A percentile compares a stretch with the other conserved stretches of the same genome.
phyloP scores from a whole-genome alignment of 805 yeast genomes.

The Clavispora phyllophila region DNA sequence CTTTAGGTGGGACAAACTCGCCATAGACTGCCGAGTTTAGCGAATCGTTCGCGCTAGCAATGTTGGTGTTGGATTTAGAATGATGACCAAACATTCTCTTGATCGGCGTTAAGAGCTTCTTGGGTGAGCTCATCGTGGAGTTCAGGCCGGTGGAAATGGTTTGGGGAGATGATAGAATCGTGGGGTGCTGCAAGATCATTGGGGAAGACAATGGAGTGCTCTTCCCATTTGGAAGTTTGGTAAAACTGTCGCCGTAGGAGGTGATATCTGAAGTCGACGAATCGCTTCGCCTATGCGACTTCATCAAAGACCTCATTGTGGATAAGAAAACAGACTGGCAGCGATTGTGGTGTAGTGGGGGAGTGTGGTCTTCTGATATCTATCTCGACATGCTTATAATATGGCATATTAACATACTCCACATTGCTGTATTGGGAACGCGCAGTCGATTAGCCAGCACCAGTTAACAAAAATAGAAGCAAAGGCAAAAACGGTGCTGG shows the following conservation, averaged over 20 bases:
- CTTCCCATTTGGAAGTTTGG: neutral
- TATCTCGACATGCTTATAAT: neutral
- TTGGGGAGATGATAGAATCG: conserved; percentile 10
- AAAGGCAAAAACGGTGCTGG: no score
- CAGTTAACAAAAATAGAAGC: no score
- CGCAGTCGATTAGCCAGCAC: neutral
- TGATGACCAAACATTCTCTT: conserved; percentile 25
- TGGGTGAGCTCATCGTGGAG: conserved; percentile 24
- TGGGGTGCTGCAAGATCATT: conserved; percentile 2
- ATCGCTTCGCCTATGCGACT: conserved; percentile 15
- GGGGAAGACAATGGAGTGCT: conserved; percentile 4
- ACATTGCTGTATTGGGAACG: neutral
- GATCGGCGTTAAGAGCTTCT: conserved; percentile 34
- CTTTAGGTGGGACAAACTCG: conserved; percentile 11
- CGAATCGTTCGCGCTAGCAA: conserved; percentile 5
- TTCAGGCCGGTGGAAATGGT: conserved; percentile 3
- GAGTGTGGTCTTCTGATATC: neutral
- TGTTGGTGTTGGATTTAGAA: conserved; percentile 6
- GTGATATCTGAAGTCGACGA: conserved; percentile 13
- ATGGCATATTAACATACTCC: neutral
- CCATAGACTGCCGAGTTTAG: conserved; percentile 8
- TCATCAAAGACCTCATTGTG: conserved; percentile 15
- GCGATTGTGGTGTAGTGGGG: neutral
- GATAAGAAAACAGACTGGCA: neutral
- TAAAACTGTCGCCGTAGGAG: conserved; percentile 1